Conservation (phyloP, 2,329 filamentous ascomycete genomes). For the Ophioceras dolichostomum region DNA sequence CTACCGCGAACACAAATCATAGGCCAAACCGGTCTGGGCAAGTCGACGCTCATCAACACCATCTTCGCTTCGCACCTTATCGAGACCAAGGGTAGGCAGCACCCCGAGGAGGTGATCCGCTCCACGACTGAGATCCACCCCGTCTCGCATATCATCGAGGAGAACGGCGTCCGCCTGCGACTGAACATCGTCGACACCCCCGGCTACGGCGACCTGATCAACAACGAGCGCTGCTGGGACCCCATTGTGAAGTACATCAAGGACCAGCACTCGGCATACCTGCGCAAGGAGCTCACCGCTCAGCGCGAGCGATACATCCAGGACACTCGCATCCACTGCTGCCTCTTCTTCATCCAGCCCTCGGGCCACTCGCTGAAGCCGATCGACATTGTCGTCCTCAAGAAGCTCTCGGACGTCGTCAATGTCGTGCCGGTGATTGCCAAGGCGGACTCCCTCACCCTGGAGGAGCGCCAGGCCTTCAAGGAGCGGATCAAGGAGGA, state of each 20-base stretch:
- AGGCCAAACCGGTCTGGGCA: slow-evolving; percentile 98
- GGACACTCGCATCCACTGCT: slow-evolving; percentile 98
- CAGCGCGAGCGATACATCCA: slow-evolving; percentile 99
- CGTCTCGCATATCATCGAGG: slow-evolving; percentile 97
- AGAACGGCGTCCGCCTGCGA: slow-evolving; percentile 94
- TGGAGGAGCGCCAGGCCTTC: slow-evolving; percentile 92
- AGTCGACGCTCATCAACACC: slow-evolving; percentile 99
- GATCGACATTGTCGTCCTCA: slow-evolving; percentile 97
- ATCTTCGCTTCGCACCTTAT: slow-evolving; percentile 99
- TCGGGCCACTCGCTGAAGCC: slow-evolving; percentile 97
- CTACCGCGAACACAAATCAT: slow-evolving; percentile 6
- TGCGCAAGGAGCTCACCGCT: slow-evolving; percentile 97
- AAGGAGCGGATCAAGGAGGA: slow-evolving; percentile 99
- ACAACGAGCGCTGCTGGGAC: slow-evolving; percentile 99
- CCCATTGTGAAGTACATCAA: slow-evolving; percentile 99
- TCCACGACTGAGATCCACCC: slow-evolving; percentile 97
- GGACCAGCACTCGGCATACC: slow-evolving; percentile 98
- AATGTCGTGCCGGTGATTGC: slow-evolving; percentile 98
- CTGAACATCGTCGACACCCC: slow-evolving; percentile 99
- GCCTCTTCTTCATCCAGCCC: slow-evolving; percentile 98
- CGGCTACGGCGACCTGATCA: slow-evolving; percentile 95
- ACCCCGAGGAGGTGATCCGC: slow-evolving; percentile 85
- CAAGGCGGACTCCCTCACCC: slow-evolving; percentile 90
- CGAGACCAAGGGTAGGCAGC: slow-evolving; percentile 92
- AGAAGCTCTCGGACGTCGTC: slow-evolving; percentile 98